Base-by-base conservation (phyloP, 306 rosid genomes). In the Abrus pulchellus region DNA sequence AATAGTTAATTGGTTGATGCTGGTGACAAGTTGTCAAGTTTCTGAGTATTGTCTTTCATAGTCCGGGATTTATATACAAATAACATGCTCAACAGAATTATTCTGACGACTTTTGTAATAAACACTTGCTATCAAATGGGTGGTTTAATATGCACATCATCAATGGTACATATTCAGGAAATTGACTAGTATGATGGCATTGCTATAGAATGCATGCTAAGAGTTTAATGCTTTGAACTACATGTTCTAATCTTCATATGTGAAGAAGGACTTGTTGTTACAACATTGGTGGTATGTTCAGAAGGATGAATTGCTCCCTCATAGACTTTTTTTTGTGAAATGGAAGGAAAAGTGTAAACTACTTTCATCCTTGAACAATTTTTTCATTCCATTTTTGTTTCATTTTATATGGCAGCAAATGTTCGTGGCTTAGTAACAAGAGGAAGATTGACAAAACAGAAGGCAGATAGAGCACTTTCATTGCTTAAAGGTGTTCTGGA, bases 401-500 rank as follows among this genome's bases (percentile, higher is more conserved):
- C 32, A 63, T 77, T 67, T 84, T 86, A 62, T 71, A 64, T 83
- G 75, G 63, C 83, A 96, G 99, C 74, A 76, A 96, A 93, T 89
- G 80, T 96, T 40, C 86, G 62, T 66, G 88, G 89, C 78, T 87
- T 93, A 52, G 94, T 90, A 63, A 69, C 82, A 52, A 96, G 55
- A 85, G 88, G 96, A 77, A 90, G 88, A 80, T 82, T 96, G 90
- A 40, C 94, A 45, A 87, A 82, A 75, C 90, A 89, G 47, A 93
- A 90, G 85, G 97, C 90, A 62, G 90, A 87, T 6, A 82, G 78
- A 85, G 80, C 91, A 41, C 87, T 96, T 12, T 83, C 86, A n/a
- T 76, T 84, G 82, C 94, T 93, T 83, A 92, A 93, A 88, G 99
- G 97, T 62, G 92, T 85, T 79, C 77, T 96, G 73, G 97, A 93